Conservation (phyloP, 139 green algal species). For the Micromonas commoda region DNA sequence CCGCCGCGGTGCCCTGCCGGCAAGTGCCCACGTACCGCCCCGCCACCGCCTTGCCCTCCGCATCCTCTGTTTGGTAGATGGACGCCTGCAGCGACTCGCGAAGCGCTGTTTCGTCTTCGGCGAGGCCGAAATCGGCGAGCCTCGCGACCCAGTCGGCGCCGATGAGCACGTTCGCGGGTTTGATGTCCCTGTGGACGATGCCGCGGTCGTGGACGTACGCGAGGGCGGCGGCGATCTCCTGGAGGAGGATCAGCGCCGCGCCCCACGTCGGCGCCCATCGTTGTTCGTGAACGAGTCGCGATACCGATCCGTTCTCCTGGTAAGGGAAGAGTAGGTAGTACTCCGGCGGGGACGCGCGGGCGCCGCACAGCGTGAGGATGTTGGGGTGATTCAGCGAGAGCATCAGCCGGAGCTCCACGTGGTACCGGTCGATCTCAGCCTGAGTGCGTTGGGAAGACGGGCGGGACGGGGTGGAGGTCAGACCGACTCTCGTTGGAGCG, state of each 20-base stretch:
- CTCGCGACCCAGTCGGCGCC: neutral
- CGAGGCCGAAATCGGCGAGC: constrained; percentile 18
- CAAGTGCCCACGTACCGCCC: neutral
- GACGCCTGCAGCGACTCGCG: neutral
- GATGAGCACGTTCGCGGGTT: constrained; percentile 19
- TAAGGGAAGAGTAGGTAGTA: constrained; percentile 13
- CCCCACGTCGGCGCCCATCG: neutral
- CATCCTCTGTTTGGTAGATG: constrained; percentile 17
- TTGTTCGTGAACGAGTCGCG: neutral
- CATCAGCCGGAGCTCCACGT: neutral
- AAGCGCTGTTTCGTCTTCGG: constrained; percentile 1
- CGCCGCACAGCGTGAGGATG: neutral
- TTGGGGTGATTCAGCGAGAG: neutral
- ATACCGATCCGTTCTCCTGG: neutral
- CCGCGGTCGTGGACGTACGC: constrained; percentile 6
- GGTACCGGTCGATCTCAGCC: constrained; percentile 20
- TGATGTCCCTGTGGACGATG: constrained; percentile 25
- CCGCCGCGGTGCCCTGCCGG: too few relatives aligned
- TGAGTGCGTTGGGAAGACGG: too few relatives aligned
- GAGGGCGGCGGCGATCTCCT: neutral
- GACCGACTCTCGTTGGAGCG: too few relatives aligned
- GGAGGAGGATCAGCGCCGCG: neutral
- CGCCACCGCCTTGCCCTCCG: neutral
- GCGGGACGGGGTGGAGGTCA: too few relatives aligned
- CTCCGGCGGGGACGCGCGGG: neutral